A percentile compares a stretch with the other conserved stretches of the same genome.
These are phyloP conservation scores for Candida boidinii DNA, from an alignment of 805 yeast species.

Conservation along the genomic window DNA sequence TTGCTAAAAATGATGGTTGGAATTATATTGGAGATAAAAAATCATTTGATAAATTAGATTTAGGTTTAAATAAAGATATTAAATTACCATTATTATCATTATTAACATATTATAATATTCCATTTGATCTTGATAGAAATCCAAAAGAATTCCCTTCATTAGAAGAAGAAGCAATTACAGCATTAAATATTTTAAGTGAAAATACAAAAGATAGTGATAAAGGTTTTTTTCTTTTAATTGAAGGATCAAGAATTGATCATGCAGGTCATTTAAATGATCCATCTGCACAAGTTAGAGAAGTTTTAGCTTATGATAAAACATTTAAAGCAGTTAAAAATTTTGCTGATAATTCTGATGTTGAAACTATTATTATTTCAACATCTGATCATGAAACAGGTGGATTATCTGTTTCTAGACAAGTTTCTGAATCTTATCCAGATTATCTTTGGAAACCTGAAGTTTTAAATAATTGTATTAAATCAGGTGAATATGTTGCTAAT, in stretches of 20 bases:
- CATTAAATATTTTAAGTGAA: constrained; percentile 55
- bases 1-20: constrained; percentile 58
- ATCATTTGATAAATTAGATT: constrained; percentile 46
- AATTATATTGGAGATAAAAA: constrained; percentile 49
- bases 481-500: constrained; percentile 56
- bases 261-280: constrained; percentile 95
- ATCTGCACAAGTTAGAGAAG: constrained; percentile 89
- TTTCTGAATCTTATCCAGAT: constrained; percentile 64
- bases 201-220: constrained; percentile 67
- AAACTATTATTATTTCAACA: constrained; percentile 72
- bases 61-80: constrained; percentile 61
- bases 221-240: constrained; percentile 82
- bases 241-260: constrained; percentile 92
- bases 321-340: constrained; percentile 66
- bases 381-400: constrained; percentile 98
- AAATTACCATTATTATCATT: constrained; percentile 69
- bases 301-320: constrained; percentile 78
- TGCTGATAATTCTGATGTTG: constrained; percentile 59
- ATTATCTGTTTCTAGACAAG: constrained; percentile 76
- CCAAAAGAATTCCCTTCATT: constrained; percentile 58
- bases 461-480: constrained; percentile 57
- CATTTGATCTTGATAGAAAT: constrained; percentile 76
- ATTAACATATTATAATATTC: constrained; percentile 70
- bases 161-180: constrained; percentile 70
- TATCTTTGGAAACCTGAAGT: constrained; percentile 84